Evolutionary conservation across 2,329 filamentous ascomycete species (phyloP).

Genomic region (Penicillium sp.): DNA sequence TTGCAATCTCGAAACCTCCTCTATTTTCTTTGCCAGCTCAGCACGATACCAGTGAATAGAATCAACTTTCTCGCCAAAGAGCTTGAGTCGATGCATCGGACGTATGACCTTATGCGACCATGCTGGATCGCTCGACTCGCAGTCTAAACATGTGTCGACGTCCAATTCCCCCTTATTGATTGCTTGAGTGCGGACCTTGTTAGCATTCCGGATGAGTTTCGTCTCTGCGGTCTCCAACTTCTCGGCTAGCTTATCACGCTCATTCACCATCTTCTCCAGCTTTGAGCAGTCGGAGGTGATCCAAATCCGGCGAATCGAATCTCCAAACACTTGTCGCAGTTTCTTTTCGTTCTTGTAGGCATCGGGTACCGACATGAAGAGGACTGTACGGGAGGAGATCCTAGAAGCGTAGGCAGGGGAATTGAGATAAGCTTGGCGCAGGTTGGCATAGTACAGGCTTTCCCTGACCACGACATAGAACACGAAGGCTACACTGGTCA

Average conservation of each 20-base stretch:
- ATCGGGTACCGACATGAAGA: slow-evolving; percentile 80
- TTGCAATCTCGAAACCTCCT: slow-evolving; percentile 65
- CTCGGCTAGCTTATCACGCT: slow-evolving; percentile 73
- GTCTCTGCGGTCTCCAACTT: slow-evolving; percentile 85
- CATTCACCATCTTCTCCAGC: slow-evolving; percentile 71
- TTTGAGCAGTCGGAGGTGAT: slow-evolving; percentile 72
- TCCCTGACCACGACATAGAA: slow-evolving; percentile 84
- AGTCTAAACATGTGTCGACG: slow-evolving; percentile 28
- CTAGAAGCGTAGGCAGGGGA: slow-evolving; percentile 78
- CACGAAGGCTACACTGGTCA: slow-evolving; percentile 58
- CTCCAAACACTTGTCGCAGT: slow-evolving; percentile 74
- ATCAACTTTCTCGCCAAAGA: slow-evolving; percentile 80
- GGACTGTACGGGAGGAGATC: slow-evolving; percentile 81
- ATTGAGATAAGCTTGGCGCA: slow-evolving; percentile 85
- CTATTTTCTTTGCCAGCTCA: slow-evolving; percentile 67
- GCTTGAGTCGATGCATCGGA: slow-evolving; percentile 66
- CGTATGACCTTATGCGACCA: slow-evolving; percentile 50
- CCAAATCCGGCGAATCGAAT: slow-evolving; percentile 78
- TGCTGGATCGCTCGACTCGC: slow-evolving; percentile 28
- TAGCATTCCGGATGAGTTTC: slow-evolving; percentile 73
- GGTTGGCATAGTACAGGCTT: slow-evolving; percentile 82
- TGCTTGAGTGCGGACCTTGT: slow-evolving; percentile 63
- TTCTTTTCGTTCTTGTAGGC: slow-evolving; percentile 70
- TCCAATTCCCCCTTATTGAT: slow-evolving; percentile 35
- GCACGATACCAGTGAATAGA: slow-evolving; percentile 80